Base-by-base conservation (phyloP, 1,284 basidiomycete genomes). In the Ganoderma lucidum region DNA sequence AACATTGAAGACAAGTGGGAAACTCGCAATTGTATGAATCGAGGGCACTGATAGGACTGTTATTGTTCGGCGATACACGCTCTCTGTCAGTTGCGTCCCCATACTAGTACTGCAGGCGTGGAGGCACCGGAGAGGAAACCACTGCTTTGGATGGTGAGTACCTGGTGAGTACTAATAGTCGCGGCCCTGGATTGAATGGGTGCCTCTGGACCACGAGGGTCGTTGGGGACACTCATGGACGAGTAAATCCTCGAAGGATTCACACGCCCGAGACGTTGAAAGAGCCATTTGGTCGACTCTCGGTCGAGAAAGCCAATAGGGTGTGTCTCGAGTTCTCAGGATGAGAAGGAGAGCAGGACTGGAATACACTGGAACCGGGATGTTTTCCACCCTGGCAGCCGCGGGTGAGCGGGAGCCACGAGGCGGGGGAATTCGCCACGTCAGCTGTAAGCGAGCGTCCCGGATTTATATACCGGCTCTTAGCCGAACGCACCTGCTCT, bases 371-470 rank as follows among this genome's bases (percentile, higher is more conserved):
- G 60, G 63, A 68, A 59, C 37, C 60, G 35, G n/a, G 30, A 14
- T 37, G 30, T 6, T 55, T 67, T 65, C 72, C 66, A 70, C 70
- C 48, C 37, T 41, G 68, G 68, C 32, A 65, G 44, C 48, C 66
- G 66, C 65, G 60, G 42, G 73, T 51, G 70, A 70, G 66, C 56
- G 35, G 64, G 70, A 32, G 51, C 28, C 30, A 62, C n/a, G 68
- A 39, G 39, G 63, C 53, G 64, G 41, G 62, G 68, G 67, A 65
- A 71, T 37, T 48, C 66, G 73, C 73, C 73, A 74, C 73, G 73
- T 74, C 73, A 74, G 68, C 73, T 68, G 62, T 67, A 69, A 56
- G 62, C 23, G 48, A 32, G 59, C 53, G 45, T 53, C 63, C 30
- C 39, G 63, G 63, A 62, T n/a, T 67, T 70, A 67, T 74, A 74